Conservation (phyloP, 495 filamentous ascomycete genomes). For the Daldinia grandis region DNA sequence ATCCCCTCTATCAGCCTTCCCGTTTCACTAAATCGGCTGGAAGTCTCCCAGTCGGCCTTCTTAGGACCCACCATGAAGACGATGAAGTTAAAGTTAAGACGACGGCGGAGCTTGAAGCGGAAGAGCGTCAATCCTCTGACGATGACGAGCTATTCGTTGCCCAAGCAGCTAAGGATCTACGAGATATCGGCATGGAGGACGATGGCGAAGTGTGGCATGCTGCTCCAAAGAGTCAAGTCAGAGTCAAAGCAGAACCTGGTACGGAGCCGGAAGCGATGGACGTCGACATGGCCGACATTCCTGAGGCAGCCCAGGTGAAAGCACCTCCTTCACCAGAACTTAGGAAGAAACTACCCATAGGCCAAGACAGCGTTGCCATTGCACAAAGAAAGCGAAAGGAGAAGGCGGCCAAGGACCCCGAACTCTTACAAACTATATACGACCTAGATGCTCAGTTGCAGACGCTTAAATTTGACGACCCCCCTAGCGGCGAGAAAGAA, state of each 20-base stretch:
- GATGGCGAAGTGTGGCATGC: constrained; percentile 47
- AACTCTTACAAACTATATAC: constrained; percentile 43
- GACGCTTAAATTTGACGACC: constrained; percentile 41
- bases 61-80: constrained; percentile 62
- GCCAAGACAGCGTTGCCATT: constrained; percentile 5
- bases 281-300: constrained; percentile 52
- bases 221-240: constrained; percentile 39
- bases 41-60: constrained; percentile 60
- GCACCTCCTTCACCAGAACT: constrained; percentile 46
- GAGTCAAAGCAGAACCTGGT: constrained; percentile 48
- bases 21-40: constrained; percentile 45
- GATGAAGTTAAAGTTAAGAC: constrained; percentile 61
- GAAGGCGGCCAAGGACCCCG: constrained; percentile 48
- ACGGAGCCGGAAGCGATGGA: constrained; percentile 40
- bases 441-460: constrained; percentile 48
- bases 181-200: constrained; percentile 48
- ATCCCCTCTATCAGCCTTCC: constrained; percentile 30
- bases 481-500: constrained; percentile 30
- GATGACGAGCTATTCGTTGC: constrained; percentile 57
- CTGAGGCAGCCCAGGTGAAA: constrained; percentile 41
- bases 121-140: constrained; percentile 49
- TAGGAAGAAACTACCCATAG: constrained; percentile 40
- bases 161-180: constrained; percentile 37
- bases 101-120: constrained; percentile 59
- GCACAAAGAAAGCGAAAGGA: constrained; percentile 45